These are phyloP conservation scores for Claviceps capensis DNA, from an alignment of 2,329 filamentous ascomycete species.

Conservation along the genomic window DNA sequence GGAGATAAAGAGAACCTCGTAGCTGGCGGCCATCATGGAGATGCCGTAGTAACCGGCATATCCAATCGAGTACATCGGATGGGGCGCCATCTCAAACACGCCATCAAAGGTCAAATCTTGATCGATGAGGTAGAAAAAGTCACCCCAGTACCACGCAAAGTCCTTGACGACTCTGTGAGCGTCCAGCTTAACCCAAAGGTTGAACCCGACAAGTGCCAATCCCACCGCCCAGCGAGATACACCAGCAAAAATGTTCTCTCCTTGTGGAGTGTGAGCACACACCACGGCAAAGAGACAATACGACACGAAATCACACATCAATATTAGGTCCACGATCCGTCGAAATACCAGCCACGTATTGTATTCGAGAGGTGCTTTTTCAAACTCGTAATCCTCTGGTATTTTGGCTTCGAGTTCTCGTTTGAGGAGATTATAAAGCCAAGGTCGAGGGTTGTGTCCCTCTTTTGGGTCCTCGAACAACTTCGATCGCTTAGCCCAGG, in stretches of 20 bases:
- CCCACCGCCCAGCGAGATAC: slow-evolving; percentile 66
- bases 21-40: slow-evolving; percentile 95
- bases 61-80: slow-evolving; percentile 97
- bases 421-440: slow-evolving; percentile 73
- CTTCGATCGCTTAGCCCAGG: slow-evolving; percentile 73
- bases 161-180: slow-evolving; percentile 97
- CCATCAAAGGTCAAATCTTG: slow-evolving; percentile 96
- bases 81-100: slow-evolving; percentile 96
- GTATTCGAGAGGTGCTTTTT: slow-evolving; percentile 89
- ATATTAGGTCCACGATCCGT: slow-evolving; percentile 85
- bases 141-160: slow-evolving; percentile 99
- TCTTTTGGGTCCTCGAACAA: slow-evolving; percentile 74
- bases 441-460: slow-evolving; percentile 71
- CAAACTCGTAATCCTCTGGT: slow-evolving; percentile 82
- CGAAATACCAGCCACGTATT: slow-evolving; percentile 98
- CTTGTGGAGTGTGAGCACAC: slow-evolving; percentile 61
- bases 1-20: slow-evolving; percentile 93
- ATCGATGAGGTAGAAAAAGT: slow-evolving; percentile 98
- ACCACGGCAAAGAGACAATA: slow-evolving; percentile 93
- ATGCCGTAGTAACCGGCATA: slow-evolving; percentile 98
- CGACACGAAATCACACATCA: slow-evolving; percentile 97
- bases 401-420: slow-evolving; percentile 90
- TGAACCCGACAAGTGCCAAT: slow-evolving; percentile 73
- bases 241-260: slow-evolving; percentile 57
- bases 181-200: slow-evolving; percentile 96